These are phyloP conservation scores for Pichia occidentalis DNA, from an alignment of 805 yeast species.

Conservation along the genomic window DNA sequence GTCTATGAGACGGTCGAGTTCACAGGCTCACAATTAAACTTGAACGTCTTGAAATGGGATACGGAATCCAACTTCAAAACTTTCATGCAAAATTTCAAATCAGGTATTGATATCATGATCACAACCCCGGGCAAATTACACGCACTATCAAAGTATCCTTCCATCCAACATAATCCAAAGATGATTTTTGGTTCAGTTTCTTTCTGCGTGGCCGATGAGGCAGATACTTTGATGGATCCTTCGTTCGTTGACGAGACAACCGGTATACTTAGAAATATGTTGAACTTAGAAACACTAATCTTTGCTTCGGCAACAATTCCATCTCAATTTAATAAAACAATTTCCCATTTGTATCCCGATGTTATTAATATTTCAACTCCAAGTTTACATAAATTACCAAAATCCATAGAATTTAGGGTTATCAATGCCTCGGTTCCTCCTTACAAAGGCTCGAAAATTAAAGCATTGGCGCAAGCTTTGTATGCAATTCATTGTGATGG, in stretches of 20 bases:
- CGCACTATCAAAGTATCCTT: slow-evolving; percentile 28
- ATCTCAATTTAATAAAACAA: slow-evolving; percentile 56
- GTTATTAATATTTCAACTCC: slow-evolving; percentile 68
- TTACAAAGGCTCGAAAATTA: slow-evolving; percentile 73
- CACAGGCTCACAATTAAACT: slow-evolving; percentile 30
- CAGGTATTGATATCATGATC: slow-evolving; percentile 68
- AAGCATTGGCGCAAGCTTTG: slow-evolving; percentile 82
- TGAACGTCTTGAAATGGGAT: slow-evolving; percentile 56
- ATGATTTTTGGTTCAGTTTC: slow-evolving; percentile 40
- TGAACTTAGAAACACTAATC: slow-evolving; percentile 53
- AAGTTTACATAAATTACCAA: slow-evolving; percentile 76
- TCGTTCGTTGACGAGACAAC: slow-evolving; percentile 68
- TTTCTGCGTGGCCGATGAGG: slow-evolving; percentile 81
- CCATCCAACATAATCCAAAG: slow-evolving; percentile 29
- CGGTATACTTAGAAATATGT: slow-evolving; percentile 41
- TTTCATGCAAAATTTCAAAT: slow-evolving; percentile 40
- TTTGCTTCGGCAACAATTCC: slow-evolving; percentile 92
- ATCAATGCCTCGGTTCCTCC: slow-evolving; percentile 76
- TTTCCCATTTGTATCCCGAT: slow-evolving; percentile 58
- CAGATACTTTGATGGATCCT: slow-evolving; percentile 83
- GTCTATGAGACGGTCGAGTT: slow-evolving; percentile 44
- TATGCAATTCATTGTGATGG: slow-evolving; percentile 82
- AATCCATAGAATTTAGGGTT: slow-evolving; percentile 60
- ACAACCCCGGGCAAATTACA: slow-evolving; percentile 77
- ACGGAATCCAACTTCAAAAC: slow-evolving; percentile 48